Evolutionary conservation across 495 filamentous ascomycete species (phyloP), one percentile per base, ranked within the genome.

Genomic region (Talaromyces liani): DNA sequence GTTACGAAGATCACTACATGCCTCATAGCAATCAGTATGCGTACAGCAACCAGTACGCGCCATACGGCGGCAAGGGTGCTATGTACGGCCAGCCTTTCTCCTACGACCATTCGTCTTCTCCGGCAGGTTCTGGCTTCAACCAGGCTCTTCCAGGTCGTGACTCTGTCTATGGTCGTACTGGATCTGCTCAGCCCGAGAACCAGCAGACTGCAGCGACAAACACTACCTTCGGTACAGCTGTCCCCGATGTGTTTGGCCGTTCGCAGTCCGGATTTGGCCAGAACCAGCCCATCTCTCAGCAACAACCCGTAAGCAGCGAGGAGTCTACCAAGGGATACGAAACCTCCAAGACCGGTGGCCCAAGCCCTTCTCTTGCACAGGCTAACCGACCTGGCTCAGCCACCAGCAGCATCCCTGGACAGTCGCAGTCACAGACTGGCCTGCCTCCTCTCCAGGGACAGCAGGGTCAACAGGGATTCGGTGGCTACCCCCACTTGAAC

Each of bases 51-150:
- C 90, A 92, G 69, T 88, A 86, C 56, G 85, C 69, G 7, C 88
- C 87, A 2, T 93, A 92, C 65, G 88, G 41, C 27, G 88, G 41
- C 29, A 93, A 95, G 78, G 87, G 79, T 61, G 87, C 85, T 53
- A 85, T 92, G 77, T 96, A 96, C 69, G 86, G 85, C 63, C 90
- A 91, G 73, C 87, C 87, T 27, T 97, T 94, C 74, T 88, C 89
- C 6, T 93, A 91, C 70, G 91, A 93, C 12, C 83, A 95, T 69
- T 79, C 83, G 22, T 87, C 89, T 20, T 93, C 91, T 16, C 91
- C 91, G 18, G 91, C 86, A 14, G 86, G 84, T 58, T 84, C 82
- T 29, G 86, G 80, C 54, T 96, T 94, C 73, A 88, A 86, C 62
- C 88, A 88, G 70, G 70, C 65, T 47, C 81, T 87, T 59, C 84